These are phyloP conservation scores for Terfezia claveryi DNA, from an alignment of 495 filamentous ascomycete genomes.

Conservation along the genomic window DNA sequence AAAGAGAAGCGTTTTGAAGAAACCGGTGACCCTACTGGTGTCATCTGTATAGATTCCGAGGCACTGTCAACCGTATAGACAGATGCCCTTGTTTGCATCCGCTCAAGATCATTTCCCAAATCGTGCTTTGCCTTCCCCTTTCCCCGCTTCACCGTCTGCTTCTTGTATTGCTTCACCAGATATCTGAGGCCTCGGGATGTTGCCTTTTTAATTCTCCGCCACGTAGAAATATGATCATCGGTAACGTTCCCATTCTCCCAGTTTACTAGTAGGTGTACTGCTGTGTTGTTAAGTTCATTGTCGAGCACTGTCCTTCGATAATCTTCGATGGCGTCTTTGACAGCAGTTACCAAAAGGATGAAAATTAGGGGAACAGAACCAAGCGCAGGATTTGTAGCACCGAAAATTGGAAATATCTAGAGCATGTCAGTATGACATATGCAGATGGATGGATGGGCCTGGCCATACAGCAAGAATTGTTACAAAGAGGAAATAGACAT, in stretches of 20 bases:
- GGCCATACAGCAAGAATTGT: conserved; percentile 75
- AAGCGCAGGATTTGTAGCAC: conserved; percentile 69
- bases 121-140: conserved; percentile 19
- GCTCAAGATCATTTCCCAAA: conserved; percentile 10
- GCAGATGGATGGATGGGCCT: neutral
- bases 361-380: conserved; percentile 84
- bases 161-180: conserved; percentile 12
- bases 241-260: conserved; percentile 88
- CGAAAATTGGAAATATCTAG: conserved; percentile 90
- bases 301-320: conserved; percentile 82
- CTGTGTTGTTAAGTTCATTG: conserved; percentile 88
- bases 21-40: conserved; percentile 66
- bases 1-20: conserved; percentile 29
- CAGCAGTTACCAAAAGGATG: conserved; percentile 71
- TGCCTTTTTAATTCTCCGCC: conserved; percentile 85
- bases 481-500: conserved; percentile 92
- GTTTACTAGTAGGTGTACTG: conserved; percentile 68
- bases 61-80: conserved; percentile 16
- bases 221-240: conserved; percentile 62
- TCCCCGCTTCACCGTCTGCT: conserved; percentile 10
- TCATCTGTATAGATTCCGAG: conserved; percentile 59
- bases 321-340: conserved; percentile 98
- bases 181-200: conserved; percentile 30
- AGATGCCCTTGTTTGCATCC: conserved; percentile 15
- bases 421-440: conserved; percentile 6